These are phyloP conservation scores for Aspergillus caelatus DNA, from an alignment of 2,329 filamentous ascomycete genomes.

Conservation along the genomic window DNA sequence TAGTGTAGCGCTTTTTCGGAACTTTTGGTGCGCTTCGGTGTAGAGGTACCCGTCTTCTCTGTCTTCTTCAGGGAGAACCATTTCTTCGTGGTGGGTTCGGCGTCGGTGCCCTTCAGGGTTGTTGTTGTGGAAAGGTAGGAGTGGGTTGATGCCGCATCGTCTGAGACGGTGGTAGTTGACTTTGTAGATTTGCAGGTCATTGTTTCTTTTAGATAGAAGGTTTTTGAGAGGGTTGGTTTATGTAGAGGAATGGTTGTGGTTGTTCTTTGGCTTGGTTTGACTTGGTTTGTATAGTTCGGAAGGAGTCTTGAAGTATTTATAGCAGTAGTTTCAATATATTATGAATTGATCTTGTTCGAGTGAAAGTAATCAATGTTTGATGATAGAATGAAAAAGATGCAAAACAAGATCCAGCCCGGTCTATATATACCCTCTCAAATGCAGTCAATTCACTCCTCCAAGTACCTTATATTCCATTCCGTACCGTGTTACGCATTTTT, in stretches of 20 bases:
- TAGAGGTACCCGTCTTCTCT: neutral
- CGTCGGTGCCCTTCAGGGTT: conserved; percentile 26
- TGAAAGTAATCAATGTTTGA: neutral
- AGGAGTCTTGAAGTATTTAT: neutral
- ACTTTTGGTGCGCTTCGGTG: neutral
- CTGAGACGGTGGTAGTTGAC: conserved; percentile 8
- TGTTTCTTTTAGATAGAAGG: neutral
- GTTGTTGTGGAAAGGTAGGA: conserved; percentile 29
- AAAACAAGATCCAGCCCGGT: neutral
- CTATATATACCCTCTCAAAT: conserved; percentile 2
- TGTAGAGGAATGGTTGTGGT: conserved; percentile 6
- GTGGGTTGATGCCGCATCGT: conserved; percentile 24
- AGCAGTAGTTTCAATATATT: neutral
- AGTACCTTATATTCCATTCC: conserved; percentile 1
- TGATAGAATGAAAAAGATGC: neutral
- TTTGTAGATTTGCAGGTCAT: conserved; percentile 9
- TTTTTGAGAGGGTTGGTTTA: neutral
- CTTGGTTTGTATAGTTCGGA: neutral
- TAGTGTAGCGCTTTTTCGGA: conserved; percentile 20
- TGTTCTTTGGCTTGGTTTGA: neutral
- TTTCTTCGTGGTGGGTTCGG: conserved; percentile 8
- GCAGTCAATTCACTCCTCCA: neutral
- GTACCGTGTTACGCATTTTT: neutral
- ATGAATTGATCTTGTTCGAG: neutral
- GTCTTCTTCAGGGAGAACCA: conserved; percentile 7